Evolutionary conservation across 805 yeast species (phyloP), one percentile per base, ranked within the genome.

Genomic region (Cyberlindnera maritima): DNA sequence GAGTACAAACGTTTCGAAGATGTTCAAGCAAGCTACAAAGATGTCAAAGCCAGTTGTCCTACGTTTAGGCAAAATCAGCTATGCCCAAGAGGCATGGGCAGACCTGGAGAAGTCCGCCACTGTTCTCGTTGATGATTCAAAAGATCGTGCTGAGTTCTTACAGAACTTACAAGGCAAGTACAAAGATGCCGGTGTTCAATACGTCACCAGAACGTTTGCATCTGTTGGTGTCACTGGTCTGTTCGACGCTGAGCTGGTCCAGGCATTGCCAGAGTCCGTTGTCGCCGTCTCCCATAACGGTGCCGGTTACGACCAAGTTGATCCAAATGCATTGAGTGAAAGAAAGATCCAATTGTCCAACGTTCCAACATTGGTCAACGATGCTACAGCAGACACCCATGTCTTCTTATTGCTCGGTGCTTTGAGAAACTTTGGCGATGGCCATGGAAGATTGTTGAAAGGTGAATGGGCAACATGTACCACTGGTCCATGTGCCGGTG

Each of bases 231-330:
- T 70, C 41, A 82, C 88, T 3, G 91, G 91, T 1, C 64, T 79
- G 38, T 80, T 85, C 52, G 90, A 85, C 60, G 75, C 69, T 41
- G 90, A 85, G 54, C 61, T 85, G 52, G 72, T 79, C 18, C 53
- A 64, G 10, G 71, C 73, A 23, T 68, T 85, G 45, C 92, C 92
- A 4, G 46, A 64, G 2, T 62, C 80, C 0, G 71, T 85, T 7
- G 70, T 72, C 48, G 68, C 77, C 13, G 67, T 85, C 13, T 69
- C 79, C 50, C 88, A 83, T 62, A 68, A 74, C 49, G 91, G 91
- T 47, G 92, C 92, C 0, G 91, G 87, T 4, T 84, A 85, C 63
- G 92, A 85, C 60, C 89, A 84, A 64, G 70, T 84, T 37, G 87
- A 83, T 53, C 74, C 78, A 3, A 69, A 67, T 20, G 76, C 79